Base-by-base conservation (phyloP, 257 asterid genomes). In the Hygrophila difformis region DNA sequence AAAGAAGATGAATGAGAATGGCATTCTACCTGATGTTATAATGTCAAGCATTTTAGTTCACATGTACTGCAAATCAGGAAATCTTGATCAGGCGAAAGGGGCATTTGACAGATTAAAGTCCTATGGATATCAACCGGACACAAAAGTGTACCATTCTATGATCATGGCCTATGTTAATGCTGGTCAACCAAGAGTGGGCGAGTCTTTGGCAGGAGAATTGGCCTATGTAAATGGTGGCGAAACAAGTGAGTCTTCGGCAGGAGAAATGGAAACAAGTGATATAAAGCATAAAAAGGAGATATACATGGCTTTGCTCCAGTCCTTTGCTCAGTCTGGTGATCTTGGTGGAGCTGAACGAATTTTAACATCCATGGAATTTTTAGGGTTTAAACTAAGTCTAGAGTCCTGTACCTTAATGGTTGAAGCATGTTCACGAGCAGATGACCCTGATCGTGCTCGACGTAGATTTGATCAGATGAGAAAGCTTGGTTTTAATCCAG, bases 31-130 rank as follows among this genome's bases (percentile, higher is more conserved):
- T 6, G 98, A 89, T 66, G 63, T 70, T 47, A 54, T 79, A 48
- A 67, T 76, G 12, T 76, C 55, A 53, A 68, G 60, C 24, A 66
- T 60, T 60, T 16, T 74, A 59, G 60, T 76, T 51, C 81, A 66
- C 58, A 75, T 89, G 87, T 77, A 85, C 71, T 55, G 84, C 60
- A 75, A 68, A 64, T 62, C 76, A 22, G 93, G 92, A 60, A 73
- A 79, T 56, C 63, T 77, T 24, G 70, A 55, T 37, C 59, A 42
- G 26, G 96, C 93, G 34, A 65, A 62, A 60, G 73, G 65, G 55
- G 70, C 66, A 51, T 85, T 73, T 37, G 65, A 68, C 18, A 66
- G 44, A 65, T 59, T 87, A 69, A 72, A 26, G 59, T 29, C 55
- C 36, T 71, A 38, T 37, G 94, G 93, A 34, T 61, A 65, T 48